phyloP scores from a whole-genome alignment of 306 rosid species.

The Mucuna pruriens region DNA sequence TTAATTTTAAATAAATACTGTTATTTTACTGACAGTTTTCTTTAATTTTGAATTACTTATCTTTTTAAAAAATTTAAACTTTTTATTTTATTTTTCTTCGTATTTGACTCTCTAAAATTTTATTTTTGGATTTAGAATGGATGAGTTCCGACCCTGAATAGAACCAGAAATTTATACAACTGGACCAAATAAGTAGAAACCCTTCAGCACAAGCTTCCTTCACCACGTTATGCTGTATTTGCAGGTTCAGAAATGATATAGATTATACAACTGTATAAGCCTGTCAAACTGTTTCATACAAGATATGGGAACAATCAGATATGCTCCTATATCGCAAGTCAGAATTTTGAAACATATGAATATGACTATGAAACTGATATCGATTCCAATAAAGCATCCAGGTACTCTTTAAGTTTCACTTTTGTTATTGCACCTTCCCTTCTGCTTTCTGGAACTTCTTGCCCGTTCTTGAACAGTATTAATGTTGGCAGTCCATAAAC shows the following conservation, averaged over 20 bases:
- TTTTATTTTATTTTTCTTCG: neutral
- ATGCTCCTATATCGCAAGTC: slow-evolving; percentile 12
- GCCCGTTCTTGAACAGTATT: slow-evolving; percentile 77
- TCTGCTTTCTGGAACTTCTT: slow-evolving; percentile 81
- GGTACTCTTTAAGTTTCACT: slow-evolving; percentile 69
- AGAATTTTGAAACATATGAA: slow-evolving; percentile 4
- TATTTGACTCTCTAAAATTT: neutral
- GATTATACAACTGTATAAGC: slow-evolving; percentile 34
- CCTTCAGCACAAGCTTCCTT: neutral
- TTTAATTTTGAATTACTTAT: too few relatives aligned
- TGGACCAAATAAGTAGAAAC: slow-evolving; percentile 3
- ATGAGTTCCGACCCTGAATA: neutral
- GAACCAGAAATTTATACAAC: neutral
- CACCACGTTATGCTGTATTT: slow-evolving; percentile 29
- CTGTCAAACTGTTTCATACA: slow-evolving; percentile 21
- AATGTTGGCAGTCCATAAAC: slow-evolving; percentile 83
- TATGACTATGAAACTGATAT: slow-evolving; percentile 56
- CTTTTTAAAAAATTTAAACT: too few relatives aligned
- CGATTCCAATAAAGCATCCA: slow-evolving; percentile 71
- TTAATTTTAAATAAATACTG: neutral
- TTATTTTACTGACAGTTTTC: neutral
- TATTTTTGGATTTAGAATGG: neutral
- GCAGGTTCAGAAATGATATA: slow-evolving; percentile 30
- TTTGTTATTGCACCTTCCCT: slow-evolving; percentile 91
- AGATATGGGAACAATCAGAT: slow-evolving; percentile 32